Base-by-base conservation (phyloP, 148 eudicot genomes). In the Simmondsia chinensis region DNA sequence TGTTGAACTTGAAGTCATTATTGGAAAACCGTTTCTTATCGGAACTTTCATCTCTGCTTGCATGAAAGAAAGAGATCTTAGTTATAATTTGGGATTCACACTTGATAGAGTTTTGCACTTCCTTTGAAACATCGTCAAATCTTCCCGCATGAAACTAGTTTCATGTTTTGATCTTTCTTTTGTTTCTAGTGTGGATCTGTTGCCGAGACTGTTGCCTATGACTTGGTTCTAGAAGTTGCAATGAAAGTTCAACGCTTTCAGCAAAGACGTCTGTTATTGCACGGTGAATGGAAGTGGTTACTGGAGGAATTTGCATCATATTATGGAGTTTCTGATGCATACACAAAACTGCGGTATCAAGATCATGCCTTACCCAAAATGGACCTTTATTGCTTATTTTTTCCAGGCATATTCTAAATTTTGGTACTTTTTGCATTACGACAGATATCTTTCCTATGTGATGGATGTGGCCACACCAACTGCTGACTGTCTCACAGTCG, bases 391-490 rank as follows among this genome's bases (percentile, higher is more conserved):
- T n/a, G n/a, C n/a, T n/a, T n/a, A n/a, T n/a, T n/a, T n/a, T n/a
- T n/a, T 39, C 56, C 34, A 34, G 16, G 20, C 38, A 16, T 41
- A 14, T 8, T 18, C 25, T 32, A 12, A 33, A 9, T 10, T 17
- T 20, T 35, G 38, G 19, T 23, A 27, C 14, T 20, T 13, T 46
- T 20, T 56, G 2, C 45, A 20, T 56, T 31, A 46, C 46, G 46
- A 15, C 75, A 89, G 95, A 60, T 89, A 89, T 66, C 93, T 89
- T 47, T 78, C 97, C 11, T 89, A 89, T 60, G 82, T 85, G 52
- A 81, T 89, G 97, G 95, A 89, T 53, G 97, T 85, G 54, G 88
- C 95, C 5, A 85, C 97, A 1, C 95, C 97, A n/a, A 89, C 97
- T 8, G 88, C 97, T 32, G 97, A 89, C 48, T 85, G 95, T 58